These are phyloP conservation scores for Acacia confusa DNA, from an alignment of 306 rosid genomes.

Conservation along the genomic window DNA sequence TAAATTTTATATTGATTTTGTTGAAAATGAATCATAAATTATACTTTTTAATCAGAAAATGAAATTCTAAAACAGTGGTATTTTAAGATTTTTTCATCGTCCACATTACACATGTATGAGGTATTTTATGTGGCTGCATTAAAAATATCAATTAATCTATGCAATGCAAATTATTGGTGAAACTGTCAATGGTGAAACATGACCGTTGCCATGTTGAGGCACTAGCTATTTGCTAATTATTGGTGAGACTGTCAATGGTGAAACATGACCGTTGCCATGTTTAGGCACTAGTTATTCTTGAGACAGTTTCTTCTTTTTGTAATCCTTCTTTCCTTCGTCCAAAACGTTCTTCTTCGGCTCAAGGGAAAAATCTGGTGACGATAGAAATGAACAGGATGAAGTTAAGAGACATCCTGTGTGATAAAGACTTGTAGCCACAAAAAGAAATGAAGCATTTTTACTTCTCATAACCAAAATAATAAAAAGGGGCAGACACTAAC, in stretches of 20 bases:
- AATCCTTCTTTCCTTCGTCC: background rate
- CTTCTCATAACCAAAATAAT: too few species aligned
- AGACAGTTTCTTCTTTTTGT: background rate
- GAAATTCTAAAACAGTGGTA: background rate
- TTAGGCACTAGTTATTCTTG: background rate
- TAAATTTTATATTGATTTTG: background rate
- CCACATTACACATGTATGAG: background rate
- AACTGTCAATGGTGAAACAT: background rate
- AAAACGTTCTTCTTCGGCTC: background rate
- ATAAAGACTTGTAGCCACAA: background rate
- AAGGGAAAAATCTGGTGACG: background rate
- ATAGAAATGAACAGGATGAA: background rate
- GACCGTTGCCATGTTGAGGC: background rate
- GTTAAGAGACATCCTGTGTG: background rate
- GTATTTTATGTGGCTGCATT: background rate
- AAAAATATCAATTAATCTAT: background rate
- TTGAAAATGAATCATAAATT: constrained; percentile 4
- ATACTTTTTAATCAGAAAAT: background rate
- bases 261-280: background rate
- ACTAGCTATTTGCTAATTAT: background rate
- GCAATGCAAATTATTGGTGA: background rate
- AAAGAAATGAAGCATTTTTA: background rate
- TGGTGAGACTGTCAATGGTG: background rate
- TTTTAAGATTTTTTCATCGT: background rate
- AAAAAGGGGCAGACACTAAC: too few species aligned